phyloP scores from a whole-genome alignment of 768 basidiomycete genomes.

The Cantharellus cinnabarinus region DNA sequence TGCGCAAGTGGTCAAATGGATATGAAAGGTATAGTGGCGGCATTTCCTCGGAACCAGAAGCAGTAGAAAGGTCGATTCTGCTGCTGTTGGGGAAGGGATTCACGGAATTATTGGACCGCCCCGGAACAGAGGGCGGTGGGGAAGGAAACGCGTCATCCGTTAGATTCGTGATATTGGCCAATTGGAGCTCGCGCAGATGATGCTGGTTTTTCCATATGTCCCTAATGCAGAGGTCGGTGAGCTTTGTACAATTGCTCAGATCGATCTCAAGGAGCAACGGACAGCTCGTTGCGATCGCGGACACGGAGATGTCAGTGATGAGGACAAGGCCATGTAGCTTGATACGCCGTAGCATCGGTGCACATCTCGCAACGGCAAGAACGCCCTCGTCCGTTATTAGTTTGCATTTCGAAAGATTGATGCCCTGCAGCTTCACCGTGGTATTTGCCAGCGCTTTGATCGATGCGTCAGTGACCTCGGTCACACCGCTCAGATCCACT shows the following conservation, averaged over 20 bases:
- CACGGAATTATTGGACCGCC: not conserved
- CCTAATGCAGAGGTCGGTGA: constrained; percentile 61
- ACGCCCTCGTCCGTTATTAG: constrained; percentile 62
- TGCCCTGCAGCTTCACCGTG: constrained; percentile 66
- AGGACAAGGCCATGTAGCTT: constrained; percentile 63
- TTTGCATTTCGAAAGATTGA: constrained; percentile 75
- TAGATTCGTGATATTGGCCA: constrained; percentile 58
- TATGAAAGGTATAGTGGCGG: constrained; percentile 47
- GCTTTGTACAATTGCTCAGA: constrained; percentile 57
- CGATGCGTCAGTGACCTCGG: constrained; percentile 46
- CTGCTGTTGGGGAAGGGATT: not conserved
- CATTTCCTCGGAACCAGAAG: constrained; percentile 16
- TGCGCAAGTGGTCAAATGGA: constrained; percentile 66
- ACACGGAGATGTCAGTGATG: constrained; percentile 59
- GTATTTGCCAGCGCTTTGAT: constrained; percentile 47
- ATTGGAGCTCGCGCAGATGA: constrained; percentile 79
- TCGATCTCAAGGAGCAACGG: constrained; percentile 87
- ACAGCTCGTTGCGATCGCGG: constrained; percentile 55
- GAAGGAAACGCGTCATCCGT: constrained; percentile 78
- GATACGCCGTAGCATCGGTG: constrained; percentile 66
- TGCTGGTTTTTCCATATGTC: constrained; percentile 64
- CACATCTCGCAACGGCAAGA: constrained; percentile 49
- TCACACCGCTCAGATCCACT: constrained; percentile 62
- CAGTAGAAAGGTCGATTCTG: not conserved
- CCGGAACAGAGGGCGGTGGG: constrained; percentile 18